Evolutionary conservation across 352 stramenopile species (phyloP).

Genomic region (Halophytophthora batemanensis): DNA sequence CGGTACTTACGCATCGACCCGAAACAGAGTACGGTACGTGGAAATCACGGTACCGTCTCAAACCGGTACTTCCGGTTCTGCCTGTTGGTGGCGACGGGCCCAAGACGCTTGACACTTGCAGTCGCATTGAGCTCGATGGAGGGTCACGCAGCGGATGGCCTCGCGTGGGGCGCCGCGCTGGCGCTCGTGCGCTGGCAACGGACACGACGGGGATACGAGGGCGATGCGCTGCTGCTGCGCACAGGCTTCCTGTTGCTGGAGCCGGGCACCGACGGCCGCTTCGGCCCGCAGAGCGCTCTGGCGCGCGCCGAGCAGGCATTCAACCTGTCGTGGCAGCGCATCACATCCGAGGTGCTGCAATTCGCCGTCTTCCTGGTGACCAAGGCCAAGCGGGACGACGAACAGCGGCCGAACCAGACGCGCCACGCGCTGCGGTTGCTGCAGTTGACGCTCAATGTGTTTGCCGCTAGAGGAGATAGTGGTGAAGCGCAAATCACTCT

Average conservation of each 20-base stretch:
- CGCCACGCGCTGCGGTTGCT: conserved; percentile 47
- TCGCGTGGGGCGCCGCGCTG: conserved; percentile 44
- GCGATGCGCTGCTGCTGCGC: conserved; percentile 37
- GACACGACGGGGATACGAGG: conserved; percentile 51
- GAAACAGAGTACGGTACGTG: too few relatives aligned
- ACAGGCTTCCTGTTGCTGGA: conserved; percentile 33
- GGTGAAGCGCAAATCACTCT: conserved; percentile 36
- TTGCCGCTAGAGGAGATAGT: conserved; percentile 21
- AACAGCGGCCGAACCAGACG: conserved; percentile 27
- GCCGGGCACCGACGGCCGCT: conserved; percentile 12
- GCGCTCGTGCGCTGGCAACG: conserved; percentile 67
- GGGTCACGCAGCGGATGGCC: conserved; percentile 12
- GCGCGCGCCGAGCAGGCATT: conserved; percentile 32
- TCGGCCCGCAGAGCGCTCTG: conserved; percentile 21
- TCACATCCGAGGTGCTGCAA: conserved; percentile 58
- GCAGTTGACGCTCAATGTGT: conserved; percentile 46
- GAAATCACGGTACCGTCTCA: too few relatives aligned
- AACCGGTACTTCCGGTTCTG: too few relatives aligned
- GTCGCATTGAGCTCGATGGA: neutral
- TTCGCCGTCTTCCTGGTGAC: conserved; percentile 69
- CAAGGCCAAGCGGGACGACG: conserved; percentile 41
- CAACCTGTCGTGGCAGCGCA: conserved; percentile 59
- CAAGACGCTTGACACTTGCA: too few relatives aligned
- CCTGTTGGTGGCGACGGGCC: neutral
- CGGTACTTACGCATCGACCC: too few relatives aligned